Evolutionary conservation across 2,329 filamentous ascomycete species (phyloP).

Genomic region (Penicillium griseofulvum): DNA sequence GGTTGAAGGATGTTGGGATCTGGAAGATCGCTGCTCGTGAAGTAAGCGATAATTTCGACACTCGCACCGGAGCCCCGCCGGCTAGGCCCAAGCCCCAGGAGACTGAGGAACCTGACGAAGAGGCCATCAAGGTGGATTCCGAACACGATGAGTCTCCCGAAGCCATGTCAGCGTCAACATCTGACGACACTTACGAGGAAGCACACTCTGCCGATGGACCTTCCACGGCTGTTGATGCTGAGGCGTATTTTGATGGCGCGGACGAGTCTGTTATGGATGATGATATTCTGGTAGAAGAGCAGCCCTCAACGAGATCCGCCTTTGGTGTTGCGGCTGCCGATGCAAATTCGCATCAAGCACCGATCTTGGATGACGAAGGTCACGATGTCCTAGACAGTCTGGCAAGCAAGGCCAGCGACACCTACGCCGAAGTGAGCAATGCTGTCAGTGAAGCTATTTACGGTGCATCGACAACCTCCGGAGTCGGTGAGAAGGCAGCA

Average conservation of each 20-base stretch:
- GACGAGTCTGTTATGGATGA: slow-evolving; percentile 11
- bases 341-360: slow-evolving; percentile 15
- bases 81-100: slow-evolving; percentile 26
- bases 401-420: slow-evolving; percentile 52
- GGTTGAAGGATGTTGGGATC: slow-evolving; percentile 76
- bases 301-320: slow-evolving; percentile 22
- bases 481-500: slow-evolving; percentile 50
- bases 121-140: slow-evolving; percentile 5
- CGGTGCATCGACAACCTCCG: slow-evolving; percentile 46
- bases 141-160: slow-evolving; percentile 5
- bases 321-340: slow-evolving; percentile 24
- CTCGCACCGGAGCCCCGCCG: slow-evolving; percentile 49
- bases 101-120: slow-evolving; percentile 14
- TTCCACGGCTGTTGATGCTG: neutral
- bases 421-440: slow-evolving; percentile 53
- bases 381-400: slow-evolving; percentile 49
- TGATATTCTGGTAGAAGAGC: slow-evolving; percentile 51
- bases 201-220: neutral
- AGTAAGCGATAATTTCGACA: slow-evolving; percentile 73
- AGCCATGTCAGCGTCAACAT: neutral
- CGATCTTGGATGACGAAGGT: slow-evolving; percentile 48
- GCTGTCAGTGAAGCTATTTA: slow-evolving; percentile 55
- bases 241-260: neutral
- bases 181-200: slow-evolving; percentile 6
- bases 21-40: slow-evolving; percentile 81